Percentiles rank a stretch among this genome's conserved stretches.
phyloP scores from a whole-genome alignment of 2,329 filamentous ascomycete species.

The Didymella segeticola region DNA sequence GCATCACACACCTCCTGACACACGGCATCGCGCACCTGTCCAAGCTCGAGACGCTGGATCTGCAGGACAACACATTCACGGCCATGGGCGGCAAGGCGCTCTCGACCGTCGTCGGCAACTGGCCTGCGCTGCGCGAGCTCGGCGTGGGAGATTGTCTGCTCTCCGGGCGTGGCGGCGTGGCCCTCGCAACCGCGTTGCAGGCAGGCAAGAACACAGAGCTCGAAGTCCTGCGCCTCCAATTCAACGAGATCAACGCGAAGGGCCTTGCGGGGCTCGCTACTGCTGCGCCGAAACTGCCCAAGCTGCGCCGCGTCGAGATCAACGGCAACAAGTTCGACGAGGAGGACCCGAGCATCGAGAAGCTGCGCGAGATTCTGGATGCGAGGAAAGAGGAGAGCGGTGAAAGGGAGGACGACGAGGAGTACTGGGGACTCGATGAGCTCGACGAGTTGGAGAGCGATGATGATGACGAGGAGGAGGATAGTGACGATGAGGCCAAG shows the following conservation, averaged over 20 bases:
- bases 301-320: conserved; percentile 83
- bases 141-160: conserved; percentile 90
- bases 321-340: conserved; percentile 96
- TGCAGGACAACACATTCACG: conserved; percentile 98
- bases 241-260: conserved; percentile 87
- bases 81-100: conserved; percentile 78
- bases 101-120: conserved; percentile 74
- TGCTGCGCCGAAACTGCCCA: conserved; percentile 71
- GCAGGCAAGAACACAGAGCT: conserved; percentile 80
- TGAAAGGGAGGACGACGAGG: conserved; percentile 60
- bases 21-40: conserved; percentile 77
- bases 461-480: conserved; percentile 78
- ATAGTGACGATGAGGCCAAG: conserved; percentile 66
- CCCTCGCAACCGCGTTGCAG: conserved; percentile 75
- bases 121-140: conserved; percentile 79
- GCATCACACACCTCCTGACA: conserved; percentile 80
- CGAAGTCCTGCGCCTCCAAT: conserved; percentile 83
- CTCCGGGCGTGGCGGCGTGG: conserved; percentile 74
- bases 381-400: conserved; percentile 71
- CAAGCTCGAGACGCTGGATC: conserved; percentile 77
- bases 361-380: conserved; percentile 71
- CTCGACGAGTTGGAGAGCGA: conserved; percentile 83
- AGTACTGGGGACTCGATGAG: conserved; percentile 63
- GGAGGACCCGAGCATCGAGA: conserved; percentile 75
- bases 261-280: conserved; percentile 74